Percentiles rank a stretch among this genome's conserved stretches.
These are phyloP conservation scores for Auriscalpium orientale DNA, from an alignment of 768 basidiomycete species.

Conservation along the genomic window DNA sequence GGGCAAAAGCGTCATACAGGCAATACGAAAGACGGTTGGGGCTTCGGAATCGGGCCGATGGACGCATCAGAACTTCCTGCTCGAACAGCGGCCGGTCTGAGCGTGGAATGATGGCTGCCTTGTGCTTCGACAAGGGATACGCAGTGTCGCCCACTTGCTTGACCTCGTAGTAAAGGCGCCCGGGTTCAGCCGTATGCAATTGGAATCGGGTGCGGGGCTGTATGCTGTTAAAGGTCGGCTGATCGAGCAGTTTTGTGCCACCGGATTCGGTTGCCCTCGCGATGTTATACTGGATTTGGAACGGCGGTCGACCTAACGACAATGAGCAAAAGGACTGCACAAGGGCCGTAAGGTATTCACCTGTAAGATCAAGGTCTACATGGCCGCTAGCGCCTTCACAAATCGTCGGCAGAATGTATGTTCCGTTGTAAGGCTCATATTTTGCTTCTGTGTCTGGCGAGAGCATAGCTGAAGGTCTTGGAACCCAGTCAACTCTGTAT, in stretches of 20 bases:
- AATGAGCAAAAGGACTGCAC: background rate
- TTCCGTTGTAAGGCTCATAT: constrained; percentile 60
- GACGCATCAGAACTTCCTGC: constrained; percentile 77
- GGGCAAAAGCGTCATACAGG: constrained; percentile 56
- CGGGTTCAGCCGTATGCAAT: constrained; percentile 67
- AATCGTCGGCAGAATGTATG: constrained; percentile 65
- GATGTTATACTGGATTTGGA: constrained; percentile 87
- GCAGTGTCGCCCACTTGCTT: constrained; percentile 81
- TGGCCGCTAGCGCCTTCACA: constrained; percentile 79
- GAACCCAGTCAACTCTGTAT: constrained; percentile 73
- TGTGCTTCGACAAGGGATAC: constrained; percentile 70
- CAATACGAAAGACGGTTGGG: constrained; percentile 65
- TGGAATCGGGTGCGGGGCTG: constrained; percentile 76
- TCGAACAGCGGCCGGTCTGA: constrained; percentile 69
- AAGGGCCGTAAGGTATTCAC: constrained; percentile 26
- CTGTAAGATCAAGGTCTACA: constrained; percentile 77
- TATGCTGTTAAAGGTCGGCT: constrained; percentile 79
- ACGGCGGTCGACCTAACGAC: constrained; percentile 76
- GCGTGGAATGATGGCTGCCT: constrained; percentile 54
- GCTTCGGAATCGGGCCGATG: constrained; percentile 72
- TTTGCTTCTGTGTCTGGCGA: constrained; percentile 47
- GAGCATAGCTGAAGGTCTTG: constrained; percentile 67
- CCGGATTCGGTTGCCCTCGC: constrained; percentile 62
- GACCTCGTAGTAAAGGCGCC: constrained; percentile 84
- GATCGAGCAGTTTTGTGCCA: constrained; percentile 62